Evolutionary conservation across 2,329 filamentous ascomycete genomes (phyloP), one percentile per base, ranked within the genome.

Genomic region (Fusarium oligoseptatum): DNA sequence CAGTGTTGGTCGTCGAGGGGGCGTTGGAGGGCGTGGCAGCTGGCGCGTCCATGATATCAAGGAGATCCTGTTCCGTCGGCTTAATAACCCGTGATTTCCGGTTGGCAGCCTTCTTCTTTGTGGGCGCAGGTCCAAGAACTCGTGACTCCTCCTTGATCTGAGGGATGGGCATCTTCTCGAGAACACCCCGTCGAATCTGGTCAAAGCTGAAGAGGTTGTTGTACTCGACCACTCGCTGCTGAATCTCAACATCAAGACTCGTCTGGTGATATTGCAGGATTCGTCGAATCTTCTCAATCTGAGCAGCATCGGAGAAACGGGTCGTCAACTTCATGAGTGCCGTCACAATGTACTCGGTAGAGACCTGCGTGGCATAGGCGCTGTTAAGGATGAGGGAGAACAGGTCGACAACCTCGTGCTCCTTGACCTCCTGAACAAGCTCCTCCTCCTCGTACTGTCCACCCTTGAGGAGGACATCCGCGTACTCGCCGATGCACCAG

Each of bases 401-500:
- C n/a, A 99, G 86, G 81, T 98, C 97, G 39, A 98, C 90, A 70
- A 99, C 89, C 80, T 99, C 97, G 78, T 91, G 92, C 83, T 98
- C 94, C 81, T 93, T 94, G 70, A 99, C 93, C 78, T 89, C 88
- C 71, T 88, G 85, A 14, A 97, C 95, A 34, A 97, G 87, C 79
- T 98, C 96, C 82, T 97, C 95, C 81, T 98, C 95, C 82, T 98
- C 96, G 76, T 97, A 98, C 78, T 97, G 93, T 1, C 95, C 95
- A 39, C 95, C 95, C 70, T 91, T 91, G 39, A 99, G 88, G n/a
- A 99, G 88, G 22, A 93, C 91, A 83, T 99, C 97, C 14, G 95
- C 96, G 80, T 95, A 99, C 85, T 99, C 97, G 80, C 97, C 97
- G 82, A 99, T 98, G 64, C 97, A 97, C 97, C 97, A 99, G 8